Percentiles rank a stretch among this genome's conserved stretches.
phyloP scores from a whole-genome alignment of 176 grass and related monocot genomes.

The Dendrocalamus sinicus region DNA sequence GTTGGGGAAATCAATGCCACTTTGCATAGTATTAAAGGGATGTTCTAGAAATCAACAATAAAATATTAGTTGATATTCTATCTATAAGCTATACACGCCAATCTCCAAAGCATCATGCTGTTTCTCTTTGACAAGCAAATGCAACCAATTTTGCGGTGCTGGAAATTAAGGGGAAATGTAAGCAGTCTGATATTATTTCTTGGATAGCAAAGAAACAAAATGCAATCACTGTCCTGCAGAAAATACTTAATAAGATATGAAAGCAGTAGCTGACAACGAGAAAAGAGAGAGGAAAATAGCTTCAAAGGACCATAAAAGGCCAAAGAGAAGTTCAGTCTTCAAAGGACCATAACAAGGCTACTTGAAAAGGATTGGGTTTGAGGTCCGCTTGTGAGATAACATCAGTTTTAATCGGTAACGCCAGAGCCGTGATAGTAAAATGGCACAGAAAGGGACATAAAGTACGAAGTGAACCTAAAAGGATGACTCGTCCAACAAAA shows the following conservation, averaged over 20 bases:
- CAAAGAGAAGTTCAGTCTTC: conserved; percentile 14
- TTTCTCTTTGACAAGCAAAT: conserved; percentile 45
- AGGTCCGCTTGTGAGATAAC: background rate
- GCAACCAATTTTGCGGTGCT: conserved; percentile 50
- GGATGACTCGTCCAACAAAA: too few species aligned
- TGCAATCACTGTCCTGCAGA: conserved; percentile 1
- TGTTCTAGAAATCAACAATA: conserved; percentile 27
- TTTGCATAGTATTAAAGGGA: conserved; percentile 19
- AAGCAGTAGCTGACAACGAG: conserved; percentile 18
- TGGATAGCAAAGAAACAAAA: conserved; percentile 36
- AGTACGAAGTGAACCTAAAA: conserved; percentile 43
- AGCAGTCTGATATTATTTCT: conserved; percentile 16
- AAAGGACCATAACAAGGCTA: conserved; percentile 35
- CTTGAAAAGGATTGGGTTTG: conserved; percentile 24
- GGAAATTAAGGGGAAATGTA: conserved; percentile 38
- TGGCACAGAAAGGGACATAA: background rate
- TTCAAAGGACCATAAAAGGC: background rate
- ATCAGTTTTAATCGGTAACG: background rate
- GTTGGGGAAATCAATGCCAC: conserved; percentile 20
- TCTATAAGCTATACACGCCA: conserved; percentile 4
- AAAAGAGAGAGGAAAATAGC: conserved; percentile 1
- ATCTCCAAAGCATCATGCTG: conserved; percentile 15
- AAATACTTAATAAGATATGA: conserved; percentile 22
- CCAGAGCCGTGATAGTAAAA: too few species aligned
- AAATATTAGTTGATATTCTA: conserved; percentile 14